Base-by-base conservation (phyloP, 768 basidiomycete genomes). In the Pleurotus ostreatus region DNA sequence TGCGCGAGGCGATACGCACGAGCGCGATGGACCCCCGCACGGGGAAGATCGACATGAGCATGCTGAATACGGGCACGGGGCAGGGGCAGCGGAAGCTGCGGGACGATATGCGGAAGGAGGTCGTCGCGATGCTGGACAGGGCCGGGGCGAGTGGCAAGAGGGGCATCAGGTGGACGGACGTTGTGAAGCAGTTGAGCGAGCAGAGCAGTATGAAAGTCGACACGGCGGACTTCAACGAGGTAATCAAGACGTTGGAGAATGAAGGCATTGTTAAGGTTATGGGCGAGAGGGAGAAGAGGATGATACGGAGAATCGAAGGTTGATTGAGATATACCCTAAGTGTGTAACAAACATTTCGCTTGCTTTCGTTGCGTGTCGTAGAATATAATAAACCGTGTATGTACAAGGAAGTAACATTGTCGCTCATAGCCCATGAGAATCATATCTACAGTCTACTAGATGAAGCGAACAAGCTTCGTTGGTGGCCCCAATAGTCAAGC, bases 21-120 rank as follows among this genome's bases (percentile, higher is more conserved):
- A 87, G 86, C 59, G 94, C 94, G 40, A 95, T 96, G 79, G 95
- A 98, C 70, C 96, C 96, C 8, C 79, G 91, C 20, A 98, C 95
- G 11, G 96, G 96, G 53, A 94, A 95, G 79, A 96, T 98, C 66
- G 95, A 98, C 69, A 91, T 98, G 84, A 92, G 94, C 54, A 70
- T 99, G 66, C 80, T 99, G 62, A 95, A 94, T 67, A 95, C 94
- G 2, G 97, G 97, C 2, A 92, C 94, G 2, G 93, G 92, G 2
- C 78, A 84, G 51, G 89, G 94, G 22, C 90, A 95, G 72, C 78
- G 94, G 62, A 87, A 86, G 68, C 65, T 96, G 71, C 80, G 86
- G 45, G 92, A 89, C n/a, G 95, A 97, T 70, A 86, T 98, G 80
- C 84, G 89, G 62, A 84, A 80, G 64, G 97, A 92, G 65, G 71